Base-by-base conservation (phyloP, 164 flowering plant genomes). In the Umbilicus rupestris region DNA sequence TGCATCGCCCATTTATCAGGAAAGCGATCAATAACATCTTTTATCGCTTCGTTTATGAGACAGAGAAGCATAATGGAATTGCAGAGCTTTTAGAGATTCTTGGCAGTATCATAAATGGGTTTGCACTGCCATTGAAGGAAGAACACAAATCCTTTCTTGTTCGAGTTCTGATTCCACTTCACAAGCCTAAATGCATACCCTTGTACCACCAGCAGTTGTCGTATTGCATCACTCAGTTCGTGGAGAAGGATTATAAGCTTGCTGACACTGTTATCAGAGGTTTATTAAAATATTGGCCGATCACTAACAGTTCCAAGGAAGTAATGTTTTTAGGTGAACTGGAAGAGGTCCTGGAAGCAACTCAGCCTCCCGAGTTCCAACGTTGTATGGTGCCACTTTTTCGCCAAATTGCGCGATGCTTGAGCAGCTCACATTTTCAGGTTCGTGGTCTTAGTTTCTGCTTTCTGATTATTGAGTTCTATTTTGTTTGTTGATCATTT, bases 341-440 rank as follows among this genome's bases (percentile, higher is more conserved):
- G 62, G 87, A 83, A 63, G 87, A 83, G 70, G 85, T 83, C n/a
- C 66, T 83, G 62, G 87, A 83, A 75, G 80, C 84, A 65, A 83
- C 84, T 47, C 85, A 83, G 63, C 74, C 78, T 33, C 75, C 82
- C 1, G 87, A 83, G 62, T 83, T 81, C 67, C 87, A 81, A 65
- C 85, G 86, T 44, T 82, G 88, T 57, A 84, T 82, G 86, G 82
- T 82, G 14, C 87, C 85, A 2, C 73, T 84, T 70, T 84, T 84
- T 55, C 80, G 76, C 50, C 84, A 78, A 57, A 76, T 84, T 50
- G 71, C 70, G 42, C 83, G 81, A 5, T 83, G 85, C 78, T 66
- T 83, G 70, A 79, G 79, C 70, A 83, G 87, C 66, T 79, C 85
- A 42, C 87, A 83, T 66, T 83, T 83, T 74, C 87, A 83, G 82